Conservation (phyloP, 441 rosid genomes). For the Dalechampia spathulata region DNA sequence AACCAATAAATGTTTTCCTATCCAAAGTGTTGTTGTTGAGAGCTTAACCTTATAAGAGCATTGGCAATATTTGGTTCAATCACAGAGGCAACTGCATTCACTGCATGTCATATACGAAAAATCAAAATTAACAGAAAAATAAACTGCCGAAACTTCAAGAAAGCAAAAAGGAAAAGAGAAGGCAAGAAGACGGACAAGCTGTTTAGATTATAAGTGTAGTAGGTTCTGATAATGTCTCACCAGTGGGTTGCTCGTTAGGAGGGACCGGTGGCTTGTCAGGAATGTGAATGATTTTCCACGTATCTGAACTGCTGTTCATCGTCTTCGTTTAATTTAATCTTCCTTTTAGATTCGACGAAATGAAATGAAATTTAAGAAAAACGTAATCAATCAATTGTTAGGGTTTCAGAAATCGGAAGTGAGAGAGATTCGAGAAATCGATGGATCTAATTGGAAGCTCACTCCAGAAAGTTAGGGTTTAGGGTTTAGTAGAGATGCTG, state of each 20-base stretch:
- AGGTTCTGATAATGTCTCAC: no score
- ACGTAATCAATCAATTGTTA: no score
- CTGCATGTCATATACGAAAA: constrained; percentile 20
- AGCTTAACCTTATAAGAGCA: constrained; percentile 46
- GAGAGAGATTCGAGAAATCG: no score
- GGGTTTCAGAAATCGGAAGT: no score
- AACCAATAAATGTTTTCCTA: not conserved
- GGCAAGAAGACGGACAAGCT: not conserved
- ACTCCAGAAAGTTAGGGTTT: no score
- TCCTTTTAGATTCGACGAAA: no score
- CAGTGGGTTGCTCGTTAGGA: constrained; percentile 57
- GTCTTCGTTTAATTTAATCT: no score
- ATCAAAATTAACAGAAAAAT: constrained; percentile 2
- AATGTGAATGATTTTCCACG: constrained; percentile 39
- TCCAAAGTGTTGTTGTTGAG: not conserved
- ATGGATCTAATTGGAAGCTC: no score
- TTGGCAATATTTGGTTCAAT: constrained; percentile 60
- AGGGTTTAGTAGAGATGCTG: no score
- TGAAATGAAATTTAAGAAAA: no score
- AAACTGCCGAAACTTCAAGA: not conserved
- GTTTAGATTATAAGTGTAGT: not conserved
- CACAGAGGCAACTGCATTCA: constrained; percentile 44
- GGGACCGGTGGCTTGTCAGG: constrained; percentile 43
- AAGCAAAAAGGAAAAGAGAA: not conserved
- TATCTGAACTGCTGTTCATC: constrained; percentile 1